Evolutionary conservation across 192 early-diverging fungal species (phyloP), one percentile per base, ranked within the genome.

Genomic region (Mortierella hygrophila): DNA sequence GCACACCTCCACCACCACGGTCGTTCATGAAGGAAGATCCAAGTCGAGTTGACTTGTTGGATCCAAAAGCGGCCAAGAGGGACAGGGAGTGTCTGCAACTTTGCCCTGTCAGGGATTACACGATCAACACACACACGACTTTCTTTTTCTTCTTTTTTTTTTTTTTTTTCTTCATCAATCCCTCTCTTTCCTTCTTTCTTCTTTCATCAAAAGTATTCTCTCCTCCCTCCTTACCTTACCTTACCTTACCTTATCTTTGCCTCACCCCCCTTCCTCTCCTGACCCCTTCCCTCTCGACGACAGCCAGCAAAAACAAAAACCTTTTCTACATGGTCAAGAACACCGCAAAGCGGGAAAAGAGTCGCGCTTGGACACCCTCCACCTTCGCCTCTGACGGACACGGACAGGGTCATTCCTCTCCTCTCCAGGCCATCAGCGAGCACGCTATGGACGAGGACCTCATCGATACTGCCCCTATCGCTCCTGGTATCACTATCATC

Each of bases 361-460:
- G 57, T 35, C 75, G 82, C 20, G 70, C 49, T 38, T 83, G 82
- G 82, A 83, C 77, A n/a, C 72, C 82, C 6, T 78, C 52, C 21
- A 78, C 82, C 9, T 83, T 83, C 40, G 2, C 78, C 6, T 54
- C 80, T 0, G 80, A 81, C 73, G 38, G 44, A 46, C 46, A 81
- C 69, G 26, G 75, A 77, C 55, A 73, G 46, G 77, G 29, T 35
- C 54, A 60, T 23, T 38, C 44, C 44, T 38, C 49, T 71, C 78
- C 57, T 35, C 77, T 83, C 3, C 72, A 78, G 20, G 82, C 75
- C 77, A 83, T 83, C 73, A 78, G 52, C 77, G 82, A 83, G 35
- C 40, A 83, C 73, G 71, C 77, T 6, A 70, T 83, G 77, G 82
- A 83, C 44, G 82, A 83, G 32, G 77, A 83, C 55, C 8, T 72